Evolutionary conservation across 169 alveolate species (phyloP).

Genomic region (Plasmodium relictum): DNA sequence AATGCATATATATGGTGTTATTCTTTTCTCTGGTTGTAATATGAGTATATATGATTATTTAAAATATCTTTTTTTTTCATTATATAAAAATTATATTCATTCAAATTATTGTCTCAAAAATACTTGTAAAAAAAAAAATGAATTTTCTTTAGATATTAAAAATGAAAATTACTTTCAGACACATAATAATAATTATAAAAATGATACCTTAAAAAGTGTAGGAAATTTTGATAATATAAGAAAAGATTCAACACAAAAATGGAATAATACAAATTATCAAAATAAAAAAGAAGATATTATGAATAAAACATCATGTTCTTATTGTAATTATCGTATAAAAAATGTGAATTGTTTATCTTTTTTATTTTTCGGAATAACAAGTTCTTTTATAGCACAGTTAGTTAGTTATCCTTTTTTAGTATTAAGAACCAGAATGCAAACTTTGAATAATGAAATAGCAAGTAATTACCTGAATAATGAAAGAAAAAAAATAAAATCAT

Average conservation of each 20-base stretch:
- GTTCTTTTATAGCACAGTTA: constrained; percentile 64
- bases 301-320: constrained; percentile 36
- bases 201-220: not conserved
- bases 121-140: not conserved
- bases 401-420: constrained; percentile 71
- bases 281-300: constrained; percentile 17
- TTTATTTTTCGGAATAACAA: constrained; percentile 63
- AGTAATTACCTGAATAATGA: constrained; percentile 68
- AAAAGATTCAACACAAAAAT: not conserved
- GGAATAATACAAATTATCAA: not conserved
- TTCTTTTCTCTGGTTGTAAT: constrained; percentile 61
- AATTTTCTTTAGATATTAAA: not conserved
- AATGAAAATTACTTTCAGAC: not conserved
- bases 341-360: constrained; percentile 55
- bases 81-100: constrained; percentile 61
- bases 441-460: constrained; percentile 55
- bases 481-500: constrained; percentile 42
- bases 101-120: constrained; percentile 35
- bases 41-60: constrained; percentile 75
- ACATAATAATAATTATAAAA: not conserved
- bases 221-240: not conserved
- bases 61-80: constrained; percentile 48
- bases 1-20: constrained; percentile 65
- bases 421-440: constrained; percentile 66
- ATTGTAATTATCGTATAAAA: constrained; percentile 56